Evolutionary conservation across 768 basidiomycete genomes (phyloP).

Genomic region (Fomitopsis serialis): DNA sequence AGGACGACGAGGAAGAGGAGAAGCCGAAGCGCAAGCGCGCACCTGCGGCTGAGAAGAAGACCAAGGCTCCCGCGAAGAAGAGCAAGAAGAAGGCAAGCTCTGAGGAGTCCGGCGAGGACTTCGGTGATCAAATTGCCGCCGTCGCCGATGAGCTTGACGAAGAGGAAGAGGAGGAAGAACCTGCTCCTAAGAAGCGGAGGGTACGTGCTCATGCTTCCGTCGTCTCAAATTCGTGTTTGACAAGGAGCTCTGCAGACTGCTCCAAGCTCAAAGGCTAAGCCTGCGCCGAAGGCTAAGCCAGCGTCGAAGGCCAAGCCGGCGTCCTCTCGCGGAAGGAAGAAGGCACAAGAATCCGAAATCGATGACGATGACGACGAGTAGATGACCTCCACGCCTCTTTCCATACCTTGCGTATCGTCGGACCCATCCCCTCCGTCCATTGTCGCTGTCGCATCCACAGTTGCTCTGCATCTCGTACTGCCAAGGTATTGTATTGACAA

Average conservation of each 20-base stretch:
- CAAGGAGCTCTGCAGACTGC: slow-evolving; percentile 12
- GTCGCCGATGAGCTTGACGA: slow-evolving; percentile 40
- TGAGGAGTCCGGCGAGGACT: slow-evolving; percentile 43
- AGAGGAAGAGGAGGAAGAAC: slow-evolving; percentile 36
- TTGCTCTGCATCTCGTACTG: not conserved
- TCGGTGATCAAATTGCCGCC: slow-evolving; percentile 36
- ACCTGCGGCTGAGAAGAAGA: slow-evolving; percentile 36
- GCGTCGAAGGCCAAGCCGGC: slow-evolving; percentile 17
- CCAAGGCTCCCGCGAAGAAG: slow-evolving; percentile 44
- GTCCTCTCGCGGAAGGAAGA: slow-evolving; percentile 19
- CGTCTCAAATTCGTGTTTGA: not conserved
- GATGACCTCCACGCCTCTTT: not conserved
- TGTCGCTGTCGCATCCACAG: not conserved
- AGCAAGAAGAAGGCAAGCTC: slow-evolving; percentile 35
- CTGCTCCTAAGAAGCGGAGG: slow-evolving; percentile 64
- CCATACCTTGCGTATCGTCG: not conserved
- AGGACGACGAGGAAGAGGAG: slow-evolving; percentile 33
- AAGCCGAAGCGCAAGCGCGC: slow-evolving; percentile 53
- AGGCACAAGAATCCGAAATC: slow-evolving; percentile 17
- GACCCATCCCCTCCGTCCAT: not conserved
- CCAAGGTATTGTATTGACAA: not conserved
- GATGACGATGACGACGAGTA: slow-evolving; percentile 15
- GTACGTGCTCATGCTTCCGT: slow-evolving; percentile 28
- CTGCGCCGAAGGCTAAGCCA: slow-evolving; percentile 18
- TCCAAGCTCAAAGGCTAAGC: slow-evolving; percentile 17